Conservation (phyloP, 345 rosid genomes). For the Mercurialis annua region DNA sequence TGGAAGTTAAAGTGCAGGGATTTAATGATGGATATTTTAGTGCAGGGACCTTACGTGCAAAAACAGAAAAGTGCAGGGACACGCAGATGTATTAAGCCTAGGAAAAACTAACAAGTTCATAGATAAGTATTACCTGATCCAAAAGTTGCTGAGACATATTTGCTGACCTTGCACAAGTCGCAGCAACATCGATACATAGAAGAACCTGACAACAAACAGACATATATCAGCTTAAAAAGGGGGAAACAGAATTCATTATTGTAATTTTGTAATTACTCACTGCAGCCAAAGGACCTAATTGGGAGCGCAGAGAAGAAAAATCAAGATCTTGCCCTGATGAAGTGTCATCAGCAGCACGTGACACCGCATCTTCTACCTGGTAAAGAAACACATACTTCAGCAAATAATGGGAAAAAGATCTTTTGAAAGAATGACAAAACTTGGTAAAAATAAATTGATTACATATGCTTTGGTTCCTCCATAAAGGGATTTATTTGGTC, state of each 20-base stretch:
- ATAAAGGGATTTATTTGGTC: background rate
- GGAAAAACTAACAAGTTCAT: too few species aligned
- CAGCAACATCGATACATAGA: constrained; percentile 90
- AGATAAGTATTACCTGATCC: constrained; percentile 58
- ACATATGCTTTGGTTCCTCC: background rate
- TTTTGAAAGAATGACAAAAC: background rate
- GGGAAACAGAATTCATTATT: constrained; percentile 13
- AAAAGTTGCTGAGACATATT: constrained; percentile 72
- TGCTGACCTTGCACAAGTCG: constrained; percentile 78
- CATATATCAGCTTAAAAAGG: constrained; percentile 23
- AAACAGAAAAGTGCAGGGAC: too few species aligned
- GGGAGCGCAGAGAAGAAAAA: constrained; percentile 62
- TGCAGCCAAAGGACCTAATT: constrained; percentile 81
- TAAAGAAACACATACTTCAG: constrained; percentile 13
- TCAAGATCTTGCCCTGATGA: constrained; percentile 72
- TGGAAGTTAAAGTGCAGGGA: too few species aligned
- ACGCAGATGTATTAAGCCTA: too few species aligned
- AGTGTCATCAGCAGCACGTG: constrained; percentile 75
- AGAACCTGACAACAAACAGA: constrained; percentile 60
- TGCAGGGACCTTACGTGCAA: too few species aligned
- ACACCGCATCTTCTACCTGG: constrained; percentile 81
- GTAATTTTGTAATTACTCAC: constrained; percentile 43
- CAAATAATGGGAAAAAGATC: background rate
- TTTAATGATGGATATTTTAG: too few species aligned
- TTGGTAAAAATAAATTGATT: background rate